phyloP scores from a whole-genome alignment of 2,329 filamentous ascomycete genomes.

The Lecanosticta acicola region DNA sequence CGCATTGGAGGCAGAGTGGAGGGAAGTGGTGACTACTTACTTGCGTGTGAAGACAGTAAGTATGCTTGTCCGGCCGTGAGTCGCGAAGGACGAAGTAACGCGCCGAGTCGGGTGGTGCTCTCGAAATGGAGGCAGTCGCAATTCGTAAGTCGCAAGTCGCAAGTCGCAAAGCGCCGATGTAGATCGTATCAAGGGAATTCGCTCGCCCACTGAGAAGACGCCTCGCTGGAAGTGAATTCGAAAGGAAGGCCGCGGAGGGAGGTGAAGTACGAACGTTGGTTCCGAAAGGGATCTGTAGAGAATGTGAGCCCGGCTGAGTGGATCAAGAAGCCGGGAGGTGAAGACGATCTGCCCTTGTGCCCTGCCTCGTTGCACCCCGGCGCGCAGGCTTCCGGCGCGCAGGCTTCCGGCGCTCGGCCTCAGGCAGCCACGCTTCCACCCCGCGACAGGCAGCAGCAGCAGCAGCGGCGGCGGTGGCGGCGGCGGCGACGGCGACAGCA shows the following conservation, averaged over 20 bases:
- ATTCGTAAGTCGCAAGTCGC: not conserved
- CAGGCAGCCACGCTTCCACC: not conserved
- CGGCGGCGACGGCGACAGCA: not conserved
- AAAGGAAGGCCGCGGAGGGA: slow-evolving; percentile 11
- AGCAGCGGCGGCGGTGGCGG: no score
- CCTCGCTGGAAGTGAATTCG: slow-evolving; percentile 9
- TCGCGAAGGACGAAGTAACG: slow-evolving; percentile 21
- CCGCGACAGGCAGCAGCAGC: no score
- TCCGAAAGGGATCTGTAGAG: slow-evolving; percentile 20
- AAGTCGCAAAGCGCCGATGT: not conserved
- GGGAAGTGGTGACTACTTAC: slow-evolving; percentile 9
- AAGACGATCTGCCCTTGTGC: no score
- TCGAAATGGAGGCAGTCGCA: no score
- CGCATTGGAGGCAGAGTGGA: slow-evolving; percentile 2
- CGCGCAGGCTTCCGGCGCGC: no score
- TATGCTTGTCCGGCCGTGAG: slow-evolving; percentile 31
- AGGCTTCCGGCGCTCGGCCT: no score
- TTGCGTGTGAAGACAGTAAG: slow-evolving; percentile 28
- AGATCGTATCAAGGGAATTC: slow-evolving; percentile 7
- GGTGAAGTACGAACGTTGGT: slow-evolving; percentile 6
- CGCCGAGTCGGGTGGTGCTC: slow-evolving; percentile 2
- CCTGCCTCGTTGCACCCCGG: no score
- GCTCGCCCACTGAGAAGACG: slow-evolving; percentile 4
- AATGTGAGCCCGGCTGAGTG: slow-evolving; percentile 4
- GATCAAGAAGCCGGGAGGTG: not conserved